These are phyloP conservation scores for Jamesozyma rosinii DNA, from an alignment of 805 yeast genomes.

Conservation along the genomic window DNA sequence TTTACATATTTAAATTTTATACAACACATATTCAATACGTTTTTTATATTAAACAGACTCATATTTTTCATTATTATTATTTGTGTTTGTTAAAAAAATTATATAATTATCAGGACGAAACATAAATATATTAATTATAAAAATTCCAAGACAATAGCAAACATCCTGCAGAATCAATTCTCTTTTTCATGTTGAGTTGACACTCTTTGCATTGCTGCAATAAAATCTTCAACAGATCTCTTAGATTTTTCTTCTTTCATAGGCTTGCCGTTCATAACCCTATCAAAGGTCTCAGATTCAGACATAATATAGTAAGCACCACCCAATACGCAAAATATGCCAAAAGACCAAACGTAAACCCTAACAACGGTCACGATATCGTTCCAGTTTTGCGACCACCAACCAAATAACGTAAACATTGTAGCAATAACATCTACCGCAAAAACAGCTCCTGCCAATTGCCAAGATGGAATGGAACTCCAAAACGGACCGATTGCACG, in stretches of 20 bases:
- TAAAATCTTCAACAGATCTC: conserved; percentile 74
- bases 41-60: no score
- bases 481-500: conserved; percentile 98
- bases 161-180: no score
- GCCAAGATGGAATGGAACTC: conserved; percentile 95
- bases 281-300: conserved; percentile 67
- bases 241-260: conserved; percentile 44
- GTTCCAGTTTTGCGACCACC: conserved; percentile 97
- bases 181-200: conserved; percentile 69
- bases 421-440: conserved; percentile 86
- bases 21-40: no score
- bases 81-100: no score
- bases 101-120: no score
- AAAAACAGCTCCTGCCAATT: conserved; percentile 87
- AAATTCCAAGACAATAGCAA: no score
- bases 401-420: conserved; percentile 85
- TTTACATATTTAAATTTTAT: not conserved
- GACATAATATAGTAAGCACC: conserved; percentile 94
- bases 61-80: no score
- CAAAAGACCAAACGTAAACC: conserved; percentile 92
- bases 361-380: conserved; percentile 91
- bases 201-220: conserved; percentile 79
- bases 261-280: conserved; percentile 75
- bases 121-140: no score
- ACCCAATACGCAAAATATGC: conserved; percentile 92